Evolutionary conservation across 2,329 filamentous ascomycete species (phyloP), one percentile per base, ranked within the genome.

Genomic region (Chrysosporium keratinophilum): DNA sequence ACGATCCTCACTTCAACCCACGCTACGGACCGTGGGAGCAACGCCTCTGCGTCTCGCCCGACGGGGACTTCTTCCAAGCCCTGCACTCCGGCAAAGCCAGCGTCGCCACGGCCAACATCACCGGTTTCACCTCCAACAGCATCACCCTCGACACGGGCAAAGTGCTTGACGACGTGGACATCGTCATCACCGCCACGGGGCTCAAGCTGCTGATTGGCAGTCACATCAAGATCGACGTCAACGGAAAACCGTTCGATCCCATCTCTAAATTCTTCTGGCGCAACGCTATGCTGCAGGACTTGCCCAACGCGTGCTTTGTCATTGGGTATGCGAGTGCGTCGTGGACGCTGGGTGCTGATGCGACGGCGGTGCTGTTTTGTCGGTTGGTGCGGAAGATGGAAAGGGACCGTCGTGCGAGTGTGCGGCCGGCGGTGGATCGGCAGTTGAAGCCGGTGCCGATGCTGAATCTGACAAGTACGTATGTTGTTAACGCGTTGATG

Each of bases 21-120:
- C 66, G 65, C 1, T 86, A 87, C 61, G 75, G 78, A 39, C 83
- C 83, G 0, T 84, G 86, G 76, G 78, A 88, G 52, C 87, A 94
- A 66, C 80, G 88, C 0, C 71, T 93, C 6, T 93, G 88, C 62
- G 72, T 88, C 56, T 83, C 71, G n/a, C 78, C 78, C 0, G 75
- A 81, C 53, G 78, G 76, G 17, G 80, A 82, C 62, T 81, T 81
- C 64, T 82, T 78, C 69, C 64, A 72, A 19, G 68, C 71, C 34
- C 69, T 82, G 15, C 71, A 72, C 14, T 63, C 67, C 1, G 78
- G 78, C 33, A 75, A 74, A 53, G 76, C 76, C 1, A 68, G 72
- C 44, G 69, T 83, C n/a, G 74, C 74, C 17, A 82, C 80, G 2
- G 78, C 75, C 54, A 74, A 69, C 2, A 80, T 82, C 64, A 68